Base-by-base conservation (phyloP, 176 grass and related monocot genomes). In the Aegilops umbellulata region DNA sequence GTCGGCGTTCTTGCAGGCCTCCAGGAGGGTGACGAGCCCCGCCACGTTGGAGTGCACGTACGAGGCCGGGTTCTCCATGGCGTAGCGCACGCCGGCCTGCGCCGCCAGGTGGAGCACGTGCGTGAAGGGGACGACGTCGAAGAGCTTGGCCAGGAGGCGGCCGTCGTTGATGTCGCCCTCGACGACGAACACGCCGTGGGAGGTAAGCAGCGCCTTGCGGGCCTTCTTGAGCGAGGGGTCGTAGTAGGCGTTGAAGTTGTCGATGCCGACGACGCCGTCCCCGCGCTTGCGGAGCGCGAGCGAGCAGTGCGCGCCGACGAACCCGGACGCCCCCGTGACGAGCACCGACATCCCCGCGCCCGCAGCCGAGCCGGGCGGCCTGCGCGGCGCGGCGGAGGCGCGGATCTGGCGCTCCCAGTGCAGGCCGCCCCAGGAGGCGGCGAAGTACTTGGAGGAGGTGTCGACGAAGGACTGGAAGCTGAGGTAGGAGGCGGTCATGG, bases 341-440 rank as follows among this genome's bases (percentile, higher is more conserved):
- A 97, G 92, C 15, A 97, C 90, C 1, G 92, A 91, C 67, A 91
- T 87, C 3, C 92, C 90, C 0, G 76, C 61, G 1, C 76, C 69
- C 3, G 46, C 2, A 0, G 81, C 58, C 0, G 85, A 84, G 0
- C 78, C 78, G 0, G 84, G 84, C 2, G 88, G 84, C 1, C 92
- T 11, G 15, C 81, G 36, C 0, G 92, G 92, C 25, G 83, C 67
- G 16, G 95, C 92, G 20, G 95, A 97, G 62, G 90, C 79, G 29
- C 88, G 95, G 90, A 97, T 92, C 86, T 93, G 95, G 46, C 90
- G 92, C 82, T 97, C 95, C 95, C 92, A 97, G 78, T 97, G 95
- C 20, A 94, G 79, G 8, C 95, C 95, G 10, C 95, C 95, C 95
- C 95, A 97, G 0, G 95, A 92, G 10, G 86, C 95, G 13, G 84